Percentiles rank a stretch among this genome's conserved stretches.
phyloP scores from a whole-genome alignment of 202 grass and related monocot species.

The Eragrostis tef region DNA sequence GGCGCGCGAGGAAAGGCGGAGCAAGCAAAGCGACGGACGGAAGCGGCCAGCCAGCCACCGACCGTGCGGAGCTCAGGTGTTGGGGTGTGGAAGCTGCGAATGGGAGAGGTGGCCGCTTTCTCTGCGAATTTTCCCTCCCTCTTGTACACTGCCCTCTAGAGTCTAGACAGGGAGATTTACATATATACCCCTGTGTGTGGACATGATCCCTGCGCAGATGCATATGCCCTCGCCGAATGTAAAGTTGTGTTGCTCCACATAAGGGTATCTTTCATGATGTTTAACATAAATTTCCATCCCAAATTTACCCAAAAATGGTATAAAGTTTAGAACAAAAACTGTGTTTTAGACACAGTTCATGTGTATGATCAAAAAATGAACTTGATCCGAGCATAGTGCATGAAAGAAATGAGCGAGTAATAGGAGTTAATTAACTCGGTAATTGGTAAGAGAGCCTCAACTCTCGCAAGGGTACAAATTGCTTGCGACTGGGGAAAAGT shows the following conservation, averaged over 20 bases:
- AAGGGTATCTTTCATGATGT: neutral
- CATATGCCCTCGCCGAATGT: neutral
- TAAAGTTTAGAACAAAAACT: neutral
- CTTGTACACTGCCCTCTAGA: neutral
- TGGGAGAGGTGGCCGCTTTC: constrained; percentile 2
- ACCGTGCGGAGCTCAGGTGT: constrained; percentile 24
- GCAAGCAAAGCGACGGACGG: constrained; percentile 30
- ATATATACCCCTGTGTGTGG: neutral
- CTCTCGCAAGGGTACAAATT: neutral
- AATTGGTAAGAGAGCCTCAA: neutral
- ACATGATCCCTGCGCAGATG: neutral
- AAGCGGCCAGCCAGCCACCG: constrained; percentile 21
- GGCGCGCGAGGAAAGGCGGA: neutral
- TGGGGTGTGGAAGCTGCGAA: constrained; percentile 17
- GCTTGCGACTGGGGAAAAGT: neutral
- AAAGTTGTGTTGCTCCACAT: neutral
- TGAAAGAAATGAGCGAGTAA: neutral
- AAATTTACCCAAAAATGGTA: constrained; percentile 7
- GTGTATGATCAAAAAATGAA: neutral
- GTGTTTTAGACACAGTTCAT: constrained; percentile 10
- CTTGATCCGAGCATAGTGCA: neutral
- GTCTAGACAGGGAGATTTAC: neutral
- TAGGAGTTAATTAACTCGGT: neutral
- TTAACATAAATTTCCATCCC: neutral
- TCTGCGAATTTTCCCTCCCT: neutral